Conservation (phyloP, 2,329 filamentous ascomycete species). For the Aureobasidium sp. region DNA sequence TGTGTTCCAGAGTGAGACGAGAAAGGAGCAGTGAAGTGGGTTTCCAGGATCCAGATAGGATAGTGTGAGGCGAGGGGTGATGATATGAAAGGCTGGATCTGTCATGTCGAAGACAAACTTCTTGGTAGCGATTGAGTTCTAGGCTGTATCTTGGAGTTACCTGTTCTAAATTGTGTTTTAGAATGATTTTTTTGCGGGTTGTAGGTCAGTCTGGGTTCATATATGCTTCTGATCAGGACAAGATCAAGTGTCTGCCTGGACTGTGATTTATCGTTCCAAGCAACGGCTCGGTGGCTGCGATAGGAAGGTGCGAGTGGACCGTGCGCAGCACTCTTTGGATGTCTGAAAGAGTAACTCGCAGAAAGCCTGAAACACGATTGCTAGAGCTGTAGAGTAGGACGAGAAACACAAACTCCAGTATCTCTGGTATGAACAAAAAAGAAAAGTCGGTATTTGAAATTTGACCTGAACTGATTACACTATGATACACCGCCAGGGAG, state of each 20-base stretch:
- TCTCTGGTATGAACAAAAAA: conserved; percentile 12
- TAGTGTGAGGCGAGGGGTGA: neutral
- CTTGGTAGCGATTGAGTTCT: neutral
- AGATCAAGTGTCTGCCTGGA: neutral
- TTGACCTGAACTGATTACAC: conserved; percentile 13
- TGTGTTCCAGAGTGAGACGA: conserved; percentile 3
- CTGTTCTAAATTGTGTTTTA: neutral
- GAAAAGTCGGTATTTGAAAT: conserved; percentile 2
- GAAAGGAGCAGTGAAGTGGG: neutral
- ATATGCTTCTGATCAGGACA: neutral
- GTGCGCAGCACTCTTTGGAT: neutral
- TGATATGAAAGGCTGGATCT: neutral
- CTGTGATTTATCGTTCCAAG: neutral
- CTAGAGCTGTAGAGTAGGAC: neutral
- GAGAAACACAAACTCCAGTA: neutral
- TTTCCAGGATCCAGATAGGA: neutral
- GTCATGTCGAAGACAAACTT: neutral
- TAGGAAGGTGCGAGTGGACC: neutral
- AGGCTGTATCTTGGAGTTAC: neutral
- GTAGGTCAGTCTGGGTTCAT: neutral
- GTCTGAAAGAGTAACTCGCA: neutral
- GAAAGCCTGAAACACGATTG: neutral
- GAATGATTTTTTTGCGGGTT: too few relatives aligned
- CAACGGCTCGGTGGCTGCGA: neutral
- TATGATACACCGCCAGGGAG: conserved; percentile 14